Conservation (phyloP, 192 early-diverging fungal genomes). For the Backusella tarrabulga region DNA sequence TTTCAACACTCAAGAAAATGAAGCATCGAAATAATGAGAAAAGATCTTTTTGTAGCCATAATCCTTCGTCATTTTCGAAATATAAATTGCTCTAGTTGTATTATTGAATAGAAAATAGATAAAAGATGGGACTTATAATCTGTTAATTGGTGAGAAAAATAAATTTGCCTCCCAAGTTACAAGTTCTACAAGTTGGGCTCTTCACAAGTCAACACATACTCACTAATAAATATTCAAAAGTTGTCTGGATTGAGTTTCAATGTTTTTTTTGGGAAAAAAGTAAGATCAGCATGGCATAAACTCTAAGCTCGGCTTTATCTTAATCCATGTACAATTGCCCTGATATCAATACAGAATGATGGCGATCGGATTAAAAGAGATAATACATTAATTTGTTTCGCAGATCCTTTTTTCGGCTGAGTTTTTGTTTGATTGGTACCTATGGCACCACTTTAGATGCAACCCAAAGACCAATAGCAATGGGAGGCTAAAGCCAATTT, state of each 20-base stretch:
- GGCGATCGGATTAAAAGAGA: not conserved
- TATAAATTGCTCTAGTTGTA: too few species aligned
- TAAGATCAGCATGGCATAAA: not conserved
- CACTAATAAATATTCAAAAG: not conserved
- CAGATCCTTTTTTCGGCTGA: not conserved
- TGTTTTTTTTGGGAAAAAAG: not conserved
- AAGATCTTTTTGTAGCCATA: too few species aligned
- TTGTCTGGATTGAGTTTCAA: not conserved
- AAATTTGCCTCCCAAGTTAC: too few species aligned
- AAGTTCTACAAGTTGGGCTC: too few species aligned
- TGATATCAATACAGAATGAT: not conserved
- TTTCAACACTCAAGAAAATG: too few species aligned
- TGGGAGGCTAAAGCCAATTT: not conserved
- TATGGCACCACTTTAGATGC: not conserved
- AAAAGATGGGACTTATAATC: not conserved
- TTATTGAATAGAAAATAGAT: too few species aligned
- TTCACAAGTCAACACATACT: too few species aligned
- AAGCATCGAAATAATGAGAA: too few species aligned
- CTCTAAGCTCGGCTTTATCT: not conserved
- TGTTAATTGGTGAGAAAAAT: not conserved
- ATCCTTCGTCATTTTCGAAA: too few species aligned
- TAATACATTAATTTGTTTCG: not conserved
- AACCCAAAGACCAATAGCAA: not conserved
- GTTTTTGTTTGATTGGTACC: not conserved
- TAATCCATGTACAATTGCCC: not conserved